Evolutionary conservation across 2,329 filamentous ascomycete genomes (phyloP), one percentile per base, ranked within the genome.

Genomic region (Anthostomella pinea): DNA sequence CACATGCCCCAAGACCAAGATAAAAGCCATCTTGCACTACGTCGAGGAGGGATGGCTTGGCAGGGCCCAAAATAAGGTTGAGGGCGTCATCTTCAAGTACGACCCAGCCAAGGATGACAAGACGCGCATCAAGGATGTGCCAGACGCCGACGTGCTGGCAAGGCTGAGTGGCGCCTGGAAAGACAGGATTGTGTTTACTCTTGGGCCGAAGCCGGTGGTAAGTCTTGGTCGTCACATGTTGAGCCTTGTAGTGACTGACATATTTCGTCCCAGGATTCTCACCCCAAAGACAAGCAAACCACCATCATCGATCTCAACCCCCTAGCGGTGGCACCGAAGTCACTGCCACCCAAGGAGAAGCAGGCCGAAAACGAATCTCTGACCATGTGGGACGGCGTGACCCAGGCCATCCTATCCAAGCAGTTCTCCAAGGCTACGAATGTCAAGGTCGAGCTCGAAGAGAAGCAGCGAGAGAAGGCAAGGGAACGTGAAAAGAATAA

Each of bases 21-120:
- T 95, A 49, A 97, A 97, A 68, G 85, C 83, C 13, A 95, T 98
- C 46, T 67, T 98, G 30, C 83, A 94, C 54, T 98, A 98, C 60
- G 70, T 90, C 37, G 91, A 97, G 56, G 91, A 97, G 53, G 89
- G 90, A 32, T 98, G 93, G 90, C 74, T 97, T 19, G 87, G 90
- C 30, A 87, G 87, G 49, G 79, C 87, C 14, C 91, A 94, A 52
- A 95, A 97, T 65, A 89, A 85, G 58, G 84, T 98, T 22, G 81
- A 94, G 43, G 93, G 93, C 13, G 80, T 96, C 36, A 75, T 97
- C 37, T 98, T 95, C 73, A 83, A 77, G 32, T 95, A 95, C 52
- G 85, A 95, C 55, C 85, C 89, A 0, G 79, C 87, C 15, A 91
- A 90, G 39, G 91, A 97, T 60, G 79, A 78, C 59, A 87, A 83